Conservation (phyloP, 2,329 filamentous ascomycete species). For the Penicillium sp. region DNA sequence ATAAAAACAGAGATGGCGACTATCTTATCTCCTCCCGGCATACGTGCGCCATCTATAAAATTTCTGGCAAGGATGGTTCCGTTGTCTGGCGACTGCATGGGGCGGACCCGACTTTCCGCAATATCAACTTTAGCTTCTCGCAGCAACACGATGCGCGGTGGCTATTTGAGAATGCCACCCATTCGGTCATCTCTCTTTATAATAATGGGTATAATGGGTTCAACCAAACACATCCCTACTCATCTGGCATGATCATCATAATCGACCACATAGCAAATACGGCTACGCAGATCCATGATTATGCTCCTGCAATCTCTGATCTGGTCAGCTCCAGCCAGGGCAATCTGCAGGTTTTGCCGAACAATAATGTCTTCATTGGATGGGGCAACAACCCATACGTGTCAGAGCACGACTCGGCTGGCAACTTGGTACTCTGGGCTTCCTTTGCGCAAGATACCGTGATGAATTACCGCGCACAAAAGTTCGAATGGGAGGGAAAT, state of each 20-base stretch:
- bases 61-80: constrained; percentile 45
- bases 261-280: constrained; percentile 44
- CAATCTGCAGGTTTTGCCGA: constrained; percentile 44
- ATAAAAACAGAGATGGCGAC: constrained; percentile 47
- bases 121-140: constrained; percentile 48
- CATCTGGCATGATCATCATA: constrained; percentile 45
- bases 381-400: constrained; percentile 49
- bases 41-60: constrained; percentile 46
- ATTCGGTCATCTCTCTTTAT: constrained; percentile 45
- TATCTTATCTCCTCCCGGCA: constrained; percentile 49
- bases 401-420: constrained; percentile 45
- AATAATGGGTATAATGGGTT: constrained; percentile 50
- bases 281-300: constrained; percentile 40
- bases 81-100: constrained; percentile 47
- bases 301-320: constrained; percentile 29
- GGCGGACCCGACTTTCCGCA: constrained; percentile 41
- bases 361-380: constrained; percentile 45
- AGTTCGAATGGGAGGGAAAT: constrained; percentile 48
- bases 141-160: constrained; percentile 49
- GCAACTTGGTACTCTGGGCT: constrained; percentile 45
- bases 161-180: constrained; percentile 43
- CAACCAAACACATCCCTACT: constrained; percentile 44
- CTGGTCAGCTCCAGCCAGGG: constrained; percentile 45
- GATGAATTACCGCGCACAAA: constrained; percentile 50
- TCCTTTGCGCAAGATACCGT: constrained; percentile 38